Conservation (phyloP, 2,329 filamentous ascomycete genomes). For the Arthrobotrys pseudoclavata region DNA sequence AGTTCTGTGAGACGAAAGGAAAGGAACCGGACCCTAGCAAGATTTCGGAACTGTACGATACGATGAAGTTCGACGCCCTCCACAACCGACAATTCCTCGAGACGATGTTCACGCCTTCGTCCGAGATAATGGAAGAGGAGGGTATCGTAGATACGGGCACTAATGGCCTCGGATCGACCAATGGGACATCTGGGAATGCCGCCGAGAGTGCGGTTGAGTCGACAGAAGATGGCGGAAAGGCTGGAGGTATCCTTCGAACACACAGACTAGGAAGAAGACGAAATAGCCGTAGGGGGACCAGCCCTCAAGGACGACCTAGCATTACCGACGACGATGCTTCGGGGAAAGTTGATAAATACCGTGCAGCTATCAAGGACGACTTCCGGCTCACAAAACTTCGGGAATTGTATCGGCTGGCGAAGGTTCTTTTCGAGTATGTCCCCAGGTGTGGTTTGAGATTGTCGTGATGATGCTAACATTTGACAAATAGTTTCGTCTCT, state of each 20-base stretch:
- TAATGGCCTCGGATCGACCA: conserved; percentile 39
- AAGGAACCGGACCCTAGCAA: conserved; percentile 96
- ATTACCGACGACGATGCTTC: conserved; percentile 37
- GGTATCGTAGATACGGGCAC: conserved; percentile 61
- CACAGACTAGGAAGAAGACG: conserved; percentile 59
- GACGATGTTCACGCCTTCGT: conserved; percentile 94
- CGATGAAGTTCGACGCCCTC: conserved; percentile 98
- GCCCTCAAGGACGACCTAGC: conserved; percentile 39
- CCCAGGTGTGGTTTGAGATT: neutral
- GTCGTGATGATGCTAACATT: conserved; percentile 3
- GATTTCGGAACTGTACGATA: conserved; percentile 97
- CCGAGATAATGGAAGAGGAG: conserved; percentile 81
- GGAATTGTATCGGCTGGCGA: conserved; percentile 92
- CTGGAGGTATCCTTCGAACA: conserved; percentile 57
- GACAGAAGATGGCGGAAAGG: conserved; percentile 34
- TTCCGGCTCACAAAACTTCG: conserved; percentile 87
- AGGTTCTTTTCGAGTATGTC: conserved; percentile 84
- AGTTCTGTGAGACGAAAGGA: conserved; percentile 90
- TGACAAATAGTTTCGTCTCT: conserved; percentile 78
- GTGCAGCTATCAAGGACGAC: conserved; percentile 81
- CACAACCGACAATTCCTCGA: conserved; percentile 97
- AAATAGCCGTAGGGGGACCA: conserved; percentile 49
- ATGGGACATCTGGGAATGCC: conserved; percentile 32
- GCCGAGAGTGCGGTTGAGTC: conserved; percentile 5
- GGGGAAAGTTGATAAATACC: conserved; percentile 53